These are phyloP conservation scores for Xerocomellus chrysenteron DNA, from an alignment of 768 basidiomycete genomes.

Conservation along the genomic window DNA sequence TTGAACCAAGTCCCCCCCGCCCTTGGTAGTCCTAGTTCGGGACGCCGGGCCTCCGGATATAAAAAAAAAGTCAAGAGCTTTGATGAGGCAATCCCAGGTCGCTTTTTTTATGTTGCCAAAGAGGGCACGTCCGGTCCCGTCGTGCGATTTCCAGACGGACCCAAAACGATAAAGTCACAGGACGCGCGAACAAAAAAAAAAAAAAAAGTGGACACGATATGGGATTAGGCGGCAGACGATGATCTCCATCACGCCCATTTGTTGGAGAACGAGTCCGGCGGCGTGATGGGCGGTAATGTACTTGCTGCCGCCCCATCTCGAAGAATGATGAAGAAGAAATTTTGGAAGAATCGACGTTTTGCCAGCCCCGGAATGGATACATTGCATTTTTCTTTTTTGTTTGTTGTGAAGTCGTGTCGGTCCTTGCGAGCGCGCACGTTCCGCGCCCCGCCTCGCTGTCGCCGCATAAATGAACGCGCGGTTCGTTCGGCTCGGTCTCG, in stretches of 20 bases:
- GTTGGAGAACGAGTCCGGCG: too few species aligned
- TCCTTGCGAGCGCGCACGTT: neutral
- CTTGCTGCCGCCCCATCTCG: neutral
- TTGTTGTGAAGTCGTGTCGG: neutral
- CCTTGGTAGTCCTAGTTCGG: neutral
- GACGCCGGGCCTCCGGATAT: neutral
- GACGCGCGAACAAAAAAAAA: neutral
- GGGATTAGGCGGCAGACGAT: neutral
- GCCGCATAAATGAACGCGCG: conserved; percentile 14
- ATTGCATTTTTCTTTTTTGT: conserved; percentile 2
- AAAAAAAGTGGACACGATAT: neutral
- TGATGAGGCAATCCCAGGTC: too few species aligned
- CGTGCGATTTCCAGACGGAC: conserved; percentile 6
- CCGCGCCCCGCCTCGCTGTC: conserved; percentile 5
- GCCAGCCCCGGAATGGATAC: conserved; percentile 3
- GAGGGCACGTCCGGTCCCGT: conserved; percentile 7
- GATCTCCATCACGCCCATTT: neutral
- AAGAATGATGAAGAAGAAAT: neutral
- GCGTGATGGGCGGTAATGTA: neutral
- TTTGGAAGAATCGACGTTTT: neutral
- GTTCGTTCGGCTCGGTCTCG: conserved; percentile 16
- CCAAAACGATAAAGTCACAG: neutral
- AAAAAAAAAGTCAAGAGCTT: neutral
- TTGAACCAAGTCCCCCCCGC: too few species aligned
- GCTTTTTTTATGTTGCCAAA: neutral